Percentiles rank a stretch among this genome's conserved stretches.
These are phyloP conservation scores for Ustilago tritici DNA, from an alignment of 1,284 basidiomycete genomes.

Conservation along the genomic window DNA sequence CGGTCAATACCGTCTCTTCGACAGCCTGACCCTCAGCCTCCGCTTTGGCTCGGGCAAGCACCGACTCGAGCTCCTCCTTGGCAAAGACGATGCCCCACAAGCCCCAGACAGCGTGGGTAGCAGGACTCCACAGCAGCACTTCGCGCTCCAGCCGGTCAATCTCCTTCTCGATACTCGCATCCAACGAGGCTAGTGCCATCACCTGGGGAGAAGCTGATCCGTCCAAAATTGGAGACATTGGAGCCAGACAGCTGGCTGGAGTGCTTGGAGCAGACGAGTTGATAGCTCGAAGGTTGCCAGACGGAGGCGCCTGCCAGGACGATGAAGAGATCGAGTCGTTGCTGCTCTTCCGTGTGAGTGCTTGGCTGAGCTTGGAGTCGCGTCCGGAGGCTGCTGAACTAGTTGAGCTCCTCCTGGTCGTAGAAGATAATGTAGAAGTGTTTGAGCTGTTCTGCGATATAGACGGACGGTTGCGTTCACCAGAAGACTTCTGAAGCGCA, in stretches of 20 bases:
- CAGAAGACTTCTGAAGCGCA: conserved; percentile 44
- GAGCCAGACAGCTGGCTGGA: conserved; percentile 24
- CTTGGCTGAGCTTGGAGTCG: background rate
- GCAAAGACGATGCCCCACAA: conserved; percentile 68
- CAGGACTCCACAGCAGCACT: conserved; percentile 61
- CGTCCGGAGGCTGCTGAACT: conserved; percentile 5
- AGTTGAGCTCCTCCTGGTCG: conserved; percentile 4
- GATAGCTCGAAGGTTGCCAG: conserved; percentile 24
- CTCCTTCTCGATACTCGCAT: conserved; percentile 57
- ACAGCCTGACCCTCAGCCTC: conserved; percentile 34
- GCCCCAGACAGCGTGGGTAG: conserved; percentile 66
- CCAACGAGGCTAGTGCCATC: conserved; percentile 47
- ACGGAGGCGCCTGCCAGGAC: conserved; percentile 45
- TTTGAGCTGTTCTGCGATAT: conserved; percentile 32
- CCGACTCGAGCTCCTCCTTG: conserved; percentile 54
- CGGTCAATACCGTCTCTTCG: conserved; percentile 30
- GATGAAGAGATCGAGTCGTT: conserved; percentile 47
- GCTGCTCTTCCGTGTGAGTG: conserved; percentile 22
- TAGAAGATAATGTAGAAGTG: conserved; percentile 9
- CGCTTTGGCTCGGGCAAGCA: conserved; percentile 39
- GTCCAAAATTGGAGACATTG: conserved; percentile 26
- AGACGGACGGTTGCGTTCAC: conserved; percentile 30
- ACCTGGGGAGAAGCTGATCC: conserved; percentile 40
- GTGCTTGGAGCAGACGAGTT: conserved; percentile 32
- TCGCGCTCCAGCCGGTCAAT: conserved; percentile 65